Evolutionary conservation across 2,329 filamentous ascomycete genomes (phyloP), one percentile per base, ranked within the genome.

Genomic region (Huntiella abstrusa): DNA sequence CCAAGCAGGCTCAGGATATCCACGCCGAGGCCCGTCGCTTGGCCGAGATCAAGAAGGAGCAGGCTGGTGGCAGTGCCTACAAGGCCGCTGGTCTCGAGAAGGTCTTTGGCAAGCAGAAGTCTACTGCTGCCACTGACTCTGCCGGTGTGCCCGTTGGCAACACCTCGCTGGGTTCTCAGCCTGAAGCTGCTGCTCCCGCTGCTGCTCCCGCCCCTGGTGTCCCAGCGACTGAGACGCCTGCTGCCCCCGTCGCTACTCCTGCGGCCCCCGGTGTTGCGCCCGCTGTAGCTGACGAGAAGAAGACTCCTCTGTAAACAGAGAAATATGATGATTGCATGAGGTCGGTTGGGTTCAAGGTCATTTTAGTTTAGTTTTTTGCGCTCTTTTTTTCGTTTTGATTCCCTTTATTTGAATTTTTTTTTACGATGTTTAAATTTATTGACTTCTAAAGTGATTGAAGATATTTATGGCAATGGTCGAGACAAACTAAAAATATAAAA

Each of bases 1-100:
- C 81, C 60, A 85, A 85, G 66, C 87, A 96, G 64, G 86, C 95
- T 32, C 71, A 85, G 56, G 91, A 98, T 59, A 91, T 98, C 41
- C 91, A 98, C 65, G 73, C 71, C 52, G 91, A 98, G 70, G 91
- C 91, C 32, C 73, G 80, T 52, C 78, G 91, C 54, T 70, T 98
- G 46, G 88, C 88, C 43, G 77, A 93, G 53, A 63, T 98, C 54
- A 95, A 95, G 79, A 78, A 76, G 60, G 64, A 75, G 51, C 69
- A 75, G 59, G 61, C 67, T 40, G 73, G 72, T 15, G 70, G 69
- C 43, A 73, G 67, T 52, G 71, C 75, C 40, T 69, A 73, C 61
- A 73, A 73, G 64, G 68, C 71, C 2, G 60, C 70, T 5, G 73
- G 73, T 2, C 62, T 77, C 3, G 69, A 75, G 55, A 67, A 64